Percentiles rank a stretch among this genome's conserved stretches.
These are phyloP conservation scores for Sutorius australiensis DNA, from an alignment of 768 basidiomycete genomes.

Conservation along the genomic window DNA sequence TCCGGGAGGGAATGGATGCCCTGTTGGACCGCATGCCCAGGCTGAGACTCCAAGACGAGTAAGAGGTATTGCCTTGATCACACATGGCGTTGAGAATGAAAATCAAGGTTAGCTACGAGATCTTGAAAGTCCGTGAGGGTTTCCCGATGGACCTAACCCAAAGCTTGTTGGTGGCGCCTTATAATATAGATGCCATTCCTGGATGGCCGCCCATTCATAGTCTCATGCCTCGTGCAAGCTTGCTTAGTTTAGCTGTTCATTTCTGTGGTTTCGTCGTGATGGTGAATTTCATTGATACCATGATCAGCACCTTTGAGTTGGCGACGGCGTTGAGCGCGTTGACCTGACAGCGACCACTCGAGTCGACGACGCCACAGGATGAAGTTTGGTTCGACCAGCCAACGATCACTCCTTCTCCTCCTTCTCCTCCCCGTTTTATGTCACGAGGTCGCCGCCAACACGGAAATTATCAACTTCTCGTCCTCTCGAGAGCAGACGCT, in stretches of 20 bases:
- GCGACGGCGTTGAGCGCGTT: conserved; percentile 11
- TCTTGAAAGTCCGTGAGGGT: conserved; percentile 27
- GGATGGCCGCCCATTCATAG: conserved; percentile 24
- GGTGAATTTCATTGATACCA: conserved; percentile 14
- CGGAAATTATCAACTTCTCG: conserved; percentile 61
- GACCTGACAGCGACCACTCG: conserved; percentile 15
- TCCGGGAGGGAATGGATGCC: conserved; percentile 37
- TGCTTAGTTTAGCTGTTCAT: conserved; percentile 8
- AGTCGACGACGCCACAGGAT: conserved; percentile 12
- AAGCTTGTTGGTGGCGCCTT: conserved; percentile 18
- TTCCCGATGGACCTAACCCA: not conserved
- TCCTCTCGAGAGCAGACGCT: conserved; percentile 23
- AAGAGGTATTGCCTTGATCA: not conserved
- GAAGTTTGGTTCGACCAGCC: conserved; percentile 10
- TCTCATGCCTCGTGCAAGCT: conserved; percentile 11
- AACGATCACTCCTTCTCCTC: conserved; percentile 13
- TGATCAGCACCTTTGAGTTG: conserved; percentile 7
- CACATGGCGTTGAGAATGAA: conserved; percentile 4
- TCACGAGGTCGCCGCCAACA: conserved; percentile 45
- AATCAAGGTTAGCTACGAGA: conserved; percentile 12
- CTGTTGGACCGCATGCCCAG: conserved; percentile 23
- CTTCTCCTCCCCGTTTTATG: conserved; percentile 18
- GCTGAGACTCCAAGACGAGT: conserved; percentile 16
- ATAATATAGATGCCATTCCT: not conserved
- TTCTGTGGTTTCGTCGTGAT: conserved; percentile 10